phyloP scores from a whole-genome alignment of 1,284 basidiomycete species.

The Polyporus tsugae region DNA sequence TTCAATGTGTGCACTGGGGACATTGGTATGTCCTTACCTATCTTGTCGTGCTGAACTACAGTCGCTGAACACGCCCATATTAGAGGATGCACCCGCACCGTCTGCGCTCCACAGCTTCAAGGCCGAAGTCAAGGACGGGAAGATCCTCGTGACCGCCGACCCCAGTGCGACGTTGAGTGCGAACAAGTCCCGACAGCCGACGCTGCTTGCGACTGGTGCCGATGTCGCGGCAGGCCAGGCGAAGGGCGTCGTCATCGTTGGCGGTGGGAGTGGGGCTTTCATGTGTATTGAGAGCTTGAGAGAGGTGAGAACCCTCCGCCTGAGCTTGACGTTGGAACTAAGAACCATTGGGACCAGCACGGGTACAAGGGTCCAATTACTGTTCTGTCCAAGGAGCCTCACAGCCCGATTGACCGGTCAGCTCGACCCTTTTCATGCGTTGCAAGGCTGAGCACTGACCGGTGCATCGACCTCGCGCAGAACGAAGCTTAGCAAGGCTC shows the following conservation, averaged over 20 bases:
- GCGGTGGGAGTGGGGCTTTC: conserved; percentile 86
- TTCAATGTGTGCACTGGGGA: conserved; percentile 87
- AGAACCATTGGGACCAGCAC: conserved; percentile 53
- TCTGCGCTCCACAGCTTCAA: conserved; percentile 87
- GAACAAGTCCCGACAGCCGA: conserved; percentile 70
- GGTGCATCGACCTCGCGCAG: conserved; percentile 45
- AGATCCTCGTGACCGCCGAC: conserved; percentile 86
- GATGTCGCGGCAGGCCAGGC: conserved; percentile 30
- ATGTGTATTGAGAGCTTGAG: conserved; percentile 86
- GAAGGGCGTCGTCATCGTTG: conserved; percentile 83
- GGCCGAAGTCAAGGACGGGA: conserved; percentile 72
- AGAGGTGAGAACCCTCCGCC: conserved; percentile 57
- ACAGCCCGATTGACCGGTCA: conserved; percentile 89
- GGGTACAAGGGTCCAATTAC: conserved; percentile 84
- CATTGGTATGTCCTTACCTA: conserved; percentile 56
- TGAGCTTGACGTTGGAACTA: conserved; percentile 9
- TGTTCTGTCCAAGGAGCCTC: conserved; percentile 80
- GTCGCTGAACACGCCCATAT: conserved; percentile 30
- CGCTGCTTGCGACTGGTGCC: conserved; percentile 50
- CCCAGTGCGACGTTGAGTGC: conserved; percentile 71
- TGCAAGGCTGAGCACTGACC: not conserved
- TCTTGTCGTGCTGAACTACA: no score
- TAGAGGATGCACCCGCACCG: conserved; percentile 93
- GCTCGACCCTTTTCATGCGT: conserved; percentile 12
- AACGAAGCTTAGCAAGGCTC: conserved; percentile 90